Evolutionary conservation across 2,329 filamentous ascomycete genomes (phyloP), one percentile per base, ranked within the genome.

Genomic region (Stemphylium vesicarium): DNA sequence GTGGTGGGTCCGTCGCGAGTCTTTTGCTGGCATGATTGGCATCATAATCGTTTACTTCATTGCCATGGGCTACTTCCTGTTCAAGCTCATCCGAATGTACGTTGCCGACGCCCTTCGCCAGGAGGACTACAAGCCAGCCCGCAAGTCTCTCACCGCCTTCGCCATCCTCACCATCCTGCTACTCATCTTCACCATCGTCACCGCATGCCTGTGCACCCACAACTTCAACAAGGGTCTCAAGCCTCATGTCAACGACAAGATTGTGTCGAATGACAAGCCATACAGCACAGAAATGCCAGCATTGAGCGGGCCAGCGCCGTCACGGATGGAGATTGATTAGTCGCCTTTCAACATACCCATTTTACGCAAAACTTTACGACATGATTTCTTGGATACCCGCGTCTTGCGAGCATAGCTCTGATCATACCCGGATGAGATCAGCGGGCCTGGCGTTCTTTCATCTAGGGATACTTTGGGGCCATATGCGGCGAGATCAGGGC

Each of bases 71-170:
- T 99, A 98, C 80, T 99, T 99, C 81, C 85, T 96, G 73, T 99
- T 97, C 85, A 99, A 99, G 83, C 86, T 99, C 50, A 89, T 95
- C 56, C 91, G 95, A 73, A 99, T 99, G 86, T 99, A 96, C 77
- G 86, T 85, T 10, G 75, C 74, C 38, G 84, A 86, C 64, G 74
- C 73, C 46, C 50, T 73, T 1, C 76, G 77, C 33, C 67, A 73
- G 39, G 52, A 67, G 2, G 82, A 86, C 62, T 99, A 98, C 79
- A 74, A 82, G 46, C 88, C 94, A 4, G 94, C 95, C 33, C 86
- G 89, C 58, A 90, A 89, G 70, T 94, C 90, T 13, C 82, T 99
- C 70, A 97, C 94, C 4, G 91, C 92, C 56, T 99, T 99, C 71
- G 94, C 95, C 46, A 87, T 96, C 60, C 88, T 99, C 68, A 97